These are phyloP conservation scores for Lactarius akahatsu DNA, from an alignment of 768 basidiomycete species.

Conservation along the genomic window DNA sequence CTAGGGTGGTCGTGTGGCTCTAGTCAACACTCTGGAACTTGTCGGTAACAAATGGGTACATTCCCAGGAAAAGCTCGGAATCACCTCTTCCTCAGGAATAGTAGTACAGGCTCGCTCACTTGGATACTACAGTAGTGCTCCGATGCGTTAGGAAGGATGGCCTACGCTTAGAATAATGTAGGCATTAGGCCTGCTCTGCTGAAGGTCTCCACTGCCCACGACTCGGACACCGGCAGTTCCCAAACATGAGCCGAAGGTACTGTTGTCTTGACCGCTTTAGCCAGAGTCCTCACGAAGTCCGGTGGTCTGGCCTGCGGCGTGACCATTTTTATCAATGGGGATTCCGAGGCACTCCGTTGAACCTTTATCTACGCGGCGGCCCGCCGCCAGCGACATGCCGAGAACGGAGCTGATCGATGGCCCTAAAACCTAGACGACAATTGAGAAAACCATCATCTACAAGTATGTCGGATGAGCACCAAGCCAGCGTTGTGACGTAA, in stretches of 20 bases:
- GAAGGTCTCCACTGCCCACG: constrained; percentile 46
- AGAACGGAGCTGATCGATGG: neutral
- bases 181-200: constrained; percentile 54
- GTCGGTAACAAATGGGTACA: neutral
- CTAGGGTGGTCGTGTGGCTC: constrained; percentile 45
- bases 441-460: constrained; percentile 56
- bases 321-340: constrained; percentile 47
- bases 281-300: constrained; percentile 47
- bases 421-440: constrained; percentile 64
- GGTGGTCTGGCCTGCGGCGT: constrained; percentile 42
- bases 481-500: constrained; percentile 42
- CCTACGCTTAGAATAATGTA: constrained; percentile 57
- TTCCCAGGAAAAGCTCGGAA: neutral
- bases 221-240: constrained; percentile 39
- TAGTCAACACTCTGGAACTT: constrained; percentile 31
- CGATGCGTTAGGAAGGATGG: neutral
- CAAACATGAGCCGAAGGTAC: constrained; percentile 43
- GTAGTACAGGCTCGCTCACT: constrained; percentile 37
- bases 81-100: constrained; percentile 49
- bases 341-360: constrained; percentile 42
- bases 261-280: too few relatives aligned
- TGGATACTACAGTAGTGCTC: neutral
- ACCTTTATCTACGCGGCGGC: too few relatives aligned
- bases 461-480: constrained; percentile 28
- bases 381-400: too few relatives aligned